Evolutionary conservation across 106 monocot genomes (phyloP).

Genomic region (Hemerocallis citrina): DNA sequence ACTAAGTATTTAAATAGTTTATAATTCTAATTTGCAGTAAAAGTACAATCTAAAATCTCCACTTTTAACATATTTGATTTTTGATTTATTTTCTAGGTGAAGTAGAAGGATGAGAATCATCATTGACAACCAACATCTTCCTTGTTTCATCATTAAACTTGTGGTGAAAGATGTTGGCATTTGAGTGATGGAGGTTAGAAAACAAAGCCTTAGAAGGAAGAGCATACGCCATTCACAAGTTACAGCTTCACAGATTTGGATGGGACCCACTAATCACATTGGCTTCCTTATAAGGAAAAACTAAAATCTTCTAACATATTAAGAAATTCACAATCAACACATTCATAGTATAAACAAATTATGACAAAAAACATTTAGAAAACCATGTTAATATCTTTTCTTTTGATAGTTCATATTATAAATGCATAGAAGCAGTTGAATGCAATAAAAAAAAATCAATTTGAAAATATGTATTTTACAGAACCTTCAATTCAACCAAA

Average conservation of each 20-base stretch:
- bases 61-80: not conserved
- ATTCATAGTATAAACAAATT: no score
- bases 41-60: not conserved
- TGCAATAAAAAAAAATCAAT: not conserved
- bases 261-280: conserved; percentile 5
- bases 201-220: not conserved
- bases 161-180: conserved; percentile 3
- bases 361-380: no score
- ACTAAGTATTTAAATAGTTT: no score
- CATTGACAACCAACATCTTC: not conserved
- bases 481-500: not conserved
- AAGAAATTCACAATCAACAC: no score
- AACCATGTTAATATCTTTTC: not conserved
- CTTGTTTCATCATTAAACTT: conserved; percentile 2
- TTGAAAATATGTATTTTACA: not conserved
- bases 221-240: not conserved
- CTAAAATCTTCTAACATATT: not conserved
- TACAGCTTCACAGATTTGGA: not conserved
- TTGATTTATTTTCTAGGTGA: not conserved
- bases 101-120: not conserved
- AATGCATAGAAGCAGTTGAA: not conserved
- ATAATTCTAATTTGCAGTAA: not conserved
- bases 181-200: not conserved
- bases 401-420: no score
- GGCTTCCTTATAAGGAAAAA: conserved; percentile 1